These are phyloP conservation scores for Orbilia blumenaviensis DNA, from an alignment of 2,329 filamentous ascomycete species.

Conservation along the genomic window DNA sequence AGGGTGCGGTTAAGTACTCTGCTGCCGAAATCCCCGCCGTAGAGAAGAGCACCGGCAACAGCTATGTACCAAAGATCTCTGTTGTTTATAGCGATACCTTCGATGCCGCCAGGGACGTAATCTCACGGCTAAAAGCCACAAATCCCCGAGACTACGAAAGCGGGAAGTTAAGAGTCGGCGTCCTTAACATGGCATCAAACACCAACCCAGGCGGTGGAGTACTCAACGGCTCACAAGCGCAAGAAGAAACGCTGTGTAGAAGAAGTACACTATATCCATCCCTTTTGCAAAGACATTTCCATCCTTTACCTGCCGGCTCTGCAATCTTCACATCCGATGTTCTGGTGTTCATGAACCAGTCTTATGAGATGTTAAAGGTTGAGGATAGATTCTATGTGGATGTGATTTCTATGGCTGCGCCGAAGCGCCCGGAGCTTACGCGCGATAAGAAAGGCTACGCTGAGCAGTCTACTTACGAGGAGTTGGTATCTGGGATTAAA, in stretches of 20 bases:
- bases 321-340: slow-evolving; percentile 69
- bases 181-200: slow-evolving; percentile 73
- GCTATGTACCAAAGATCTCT: slow-evolving; percentile 61
- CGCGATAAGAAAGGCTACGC: slow-evolving; percentile 61
- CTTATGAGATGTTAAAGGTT: slow-evolving; percentile 61
- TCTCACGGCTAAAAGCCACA: slow-evolving; percentile 56
- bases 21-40: slow-evolving; percentile 52
- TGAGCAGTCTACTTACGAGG: slow-evolving; percentile 65
- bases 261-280: slow-evolving; percentile 70
- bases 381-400: slow-evolving; percentile 69
- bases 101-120: slow-evolving; percentile 63
- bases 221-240: slow-evolving; percentile 68
- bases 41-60: slow-evolving; percentile 11
- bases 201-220: slow-evolving; percentile 71
- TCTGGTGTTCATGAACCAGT: slow-evolving; percentile 67
- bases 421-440: slow-evolving; percentile 68
- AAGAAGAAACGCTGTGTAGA: slow-evolving; percentile 71
- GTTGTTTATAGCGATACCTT: slow-evolving; percentile 67
- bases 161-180: slow-evolving; percentile 62
- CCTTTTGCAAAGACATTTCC: slow-evolving; percentile 70
- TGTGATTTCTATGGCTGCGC: slow-evolving; percentile 69
- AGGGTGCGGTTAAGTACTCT: slow-evolving; percentile 64
- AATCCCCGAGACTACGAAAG: slow-evolving; percentile 55
- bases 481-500: slow-evolving; percentile 68
- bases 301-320: slow-evolving; percentile 66